Base-by-base conservation (phyloP, 768 basidiomycete species). In the Lentinula raphanica region DNA sequence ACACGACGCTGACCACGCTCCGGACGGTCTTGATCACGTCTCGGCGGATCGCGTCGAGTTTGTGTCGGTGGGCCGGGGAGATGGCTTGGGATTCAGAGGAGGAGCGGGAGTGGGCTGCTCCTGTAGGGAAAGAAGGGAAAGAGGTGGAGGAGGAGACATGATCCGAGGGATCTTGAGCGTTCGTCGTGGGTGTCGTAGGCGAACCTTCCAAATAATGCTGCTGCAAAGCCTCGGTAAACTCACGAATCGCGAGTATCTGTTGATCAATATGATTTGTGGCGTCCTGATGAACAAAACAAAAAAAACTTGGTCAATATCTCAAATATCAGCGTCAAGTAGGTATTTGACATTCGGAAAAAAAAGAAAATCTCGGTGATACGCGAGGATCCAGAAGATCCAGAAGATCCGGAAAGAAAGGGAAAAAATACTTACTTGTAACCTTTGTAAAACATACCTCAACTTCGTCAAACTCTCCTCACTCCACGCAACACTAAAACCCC, bases 401-500 rank as follows among this genome's bases (percentile, higher is more conserved):
- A 50, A 42, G 38, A n/a, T 1, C 32, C 31, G 32, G 27, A 9
- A 49, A 54, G 28, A 62, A 28, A n/a, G 27, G 35, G 39, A 25
- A 29, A 5, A 6, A 19, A 54, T 44, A 76, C 82, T 23, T 27
- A 92, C 91, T 77, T 90, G 87, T 17, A 96, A 76, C 92, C 92
- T 95, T 58, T 91, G 84, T 28, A 96, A 68, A 71, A 90, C 93
- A 67, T 94, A 95, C 67, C 86, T 85, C 39, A 96, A 71, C 54
- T 89, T 77, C 56, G 90, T 78, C 88, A 96, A 90, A 65, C 87
- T 93, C 70, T 95, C 94, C 61, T 94, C 92, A 69, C 92, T 93
- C 31, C 95, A 76, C 7, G 94, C 93, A 0, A 90, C 92, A 58
- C 92, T 83, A 32, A 96, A 76, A 8, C 58, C 49, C 35, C 93